phyloP scores from a whole-genome alignment of 176 grass and related monocot genomes.

The Aegilops bicornis region DNA sequence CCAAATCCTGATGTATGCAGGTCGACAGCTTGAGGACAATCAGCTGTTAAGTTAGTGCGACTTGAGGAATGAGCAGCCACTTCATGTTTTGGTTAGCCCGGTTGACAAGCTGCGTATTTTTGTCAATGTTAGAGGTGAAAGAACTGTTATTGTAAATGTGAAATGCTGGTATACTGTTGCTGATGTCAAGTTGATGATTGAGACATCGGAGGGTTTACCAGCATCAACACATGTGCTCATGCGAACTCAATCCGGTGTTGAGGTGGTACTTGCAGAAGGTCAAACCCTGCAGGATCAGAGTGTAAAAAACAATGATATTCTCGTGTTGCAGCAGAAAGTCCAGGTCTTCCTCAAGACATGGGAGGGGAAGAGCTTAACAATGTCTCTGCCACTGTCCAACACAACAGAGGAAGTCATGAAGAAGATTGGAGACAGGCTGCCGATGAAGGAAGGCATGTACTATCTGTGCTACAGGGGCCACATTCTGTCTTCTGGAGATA shows the following conservation, averaged over 20 bases:
- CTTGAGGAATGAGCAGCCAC: constrained; percentile 24
- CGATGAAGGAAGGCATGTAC: neutral
- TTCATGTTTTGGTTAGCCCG: constrained; percentile 41
- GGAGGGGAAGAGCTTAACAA: constrained; percentile 30
- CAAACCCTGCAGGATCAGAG: constrained; percentile 18
- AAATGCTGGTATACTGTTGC: constrained; percentile 48
- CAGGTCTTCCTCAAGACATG: constrained; percentile 34
- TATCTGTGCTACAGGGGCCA: constrained; percentile 33
- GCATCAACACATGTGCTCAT: constrained; percentile 3
- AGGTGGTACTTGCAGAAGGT: neutral
- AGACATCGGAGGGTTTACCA: constrained; percentile 27
- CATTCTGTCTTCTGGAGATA: constrained; percentile 8
- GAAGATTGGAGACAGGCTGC: neutral
- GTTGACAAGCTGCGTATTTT: constrained; percentile 18
- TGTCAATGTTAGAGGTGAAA: constrained; percentile 29
- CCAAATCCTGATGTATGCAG: constrained; percentile 30
- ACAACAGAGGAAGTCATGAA: neutral
- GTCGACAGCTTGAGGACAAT: constrained; percentile 37
- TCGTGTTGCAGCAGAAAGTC: neutral
- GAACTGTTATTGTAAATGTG: constrained; percentile 24
- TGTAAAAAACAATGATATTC: constrained; percentile 9
- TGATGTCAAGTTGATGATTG: constrained; percentile 50
- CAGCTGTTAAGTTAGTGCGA: constrained; percentile 19
- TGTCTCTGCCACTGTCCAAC: constrained; percentile 1
- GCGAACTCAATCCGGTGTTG: neutral